Conservation (phyloP, 2,329 filamentous ascomycete species). For the Neopestalotiopsis sp. region DNA sequence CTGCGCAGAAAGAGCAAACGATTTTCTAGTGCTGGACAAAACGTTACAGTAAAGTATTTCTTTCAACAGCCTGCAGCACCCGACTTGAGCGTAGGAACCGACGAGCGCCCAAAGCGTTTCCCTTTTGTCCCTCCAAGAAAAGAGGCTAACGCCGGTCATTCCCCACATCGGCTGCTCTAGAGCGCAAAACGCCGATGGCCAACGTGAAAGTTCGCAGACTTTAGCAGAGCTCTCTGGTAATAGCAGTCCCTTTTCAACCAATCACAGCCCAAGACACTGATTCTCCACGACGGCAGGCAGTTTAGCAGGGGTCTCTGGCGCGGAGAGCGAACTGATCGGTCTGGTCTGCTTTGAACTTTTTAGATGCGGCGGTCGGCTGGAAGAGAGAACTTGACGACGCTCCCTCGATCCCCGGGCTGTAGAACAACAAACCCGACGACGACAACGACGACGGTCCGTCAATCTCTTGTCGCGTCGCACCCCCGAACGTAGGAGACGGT, state of each 20-base stretch:
- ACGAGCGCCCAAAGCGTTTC: slow-evolving; percentile 2
- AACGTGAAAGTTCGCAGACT: neutral
- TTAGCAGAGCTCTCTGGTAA: neutral
- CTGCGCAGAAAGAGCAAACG: too few species aligned
- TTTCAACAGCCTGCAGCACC: neutral
- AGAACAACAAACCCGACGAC: slow-evolving; percentile 1
- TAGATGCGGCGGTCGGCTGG: slow-evolving; percentile 16
- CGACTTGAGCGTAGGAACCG: neutral
- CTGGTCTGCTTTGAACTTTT: slow-evolving; percentile 10
- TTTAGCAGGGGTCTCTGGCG: slow-evolving; percentile 12
- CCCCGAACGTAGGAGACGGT: slow-evolving; percentile 24
- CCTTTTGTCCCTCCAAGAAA: too few species aligned
- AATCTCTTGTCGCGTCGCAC: slow-evolving; percentile 7
- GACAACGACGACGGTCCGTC: neutral
- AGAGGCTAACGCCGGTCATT: neutral
- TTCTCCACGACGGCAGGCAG: slow-evolving; percentile 13
- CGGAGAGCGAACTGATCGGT: slow-evolving; percentile 5
- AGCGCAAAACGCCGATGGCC: slow-evolving; percentile 13
- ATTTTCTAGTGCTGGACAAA: neutral
- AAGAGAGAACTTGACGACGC: slow-evolving; percentile 6
- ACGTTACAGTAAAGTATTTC: neutral
- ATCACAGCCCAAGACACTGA: neutral
- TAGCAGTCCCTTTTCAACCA: neutral
- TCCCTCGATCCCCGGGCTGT: neutral
- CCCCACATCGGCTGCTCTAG: slow-evolving; percentile 8